phyloP scores from a whole-genome alignment of 805 yeast genomes.

The Ogataea wickerhamii region DNA sequence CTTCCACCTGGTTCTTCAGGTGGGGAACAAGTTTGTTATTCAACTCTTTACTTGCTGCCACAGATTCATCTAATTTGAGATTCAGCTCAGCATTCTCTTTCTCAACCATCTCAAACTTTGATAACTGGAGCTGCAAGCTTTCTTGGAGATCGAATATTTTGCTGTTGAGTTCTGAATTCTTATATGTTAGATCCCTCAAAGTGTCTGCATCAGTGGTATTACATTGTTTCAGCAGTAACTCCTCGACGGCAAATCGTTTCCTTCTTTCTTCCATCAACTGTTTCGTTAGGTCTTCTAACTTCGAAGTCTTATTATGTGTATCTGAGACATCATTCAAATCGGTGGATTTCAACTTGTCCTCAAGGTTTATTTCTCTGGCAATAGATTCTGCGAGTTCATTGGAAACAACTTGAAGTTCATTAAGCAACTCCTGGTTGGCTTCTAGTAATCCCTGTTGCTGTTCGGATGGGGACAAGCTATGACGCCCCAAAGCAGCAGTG shows the following conservation, averaged over 20 bases:
- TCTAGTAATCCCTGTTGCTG: conserved; percentile 62
- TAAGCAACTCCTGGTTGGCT: conserved; percentile 54
- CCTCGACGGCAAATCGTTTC: conserved; percentile 67
- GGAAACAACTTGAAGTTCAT: conserved; percentile 65
- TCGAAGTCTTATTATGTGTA: conserved; percentile 36
- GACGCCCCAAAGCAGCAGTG: too few relatives aligned
- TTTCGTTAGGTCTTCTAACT: conserved; percentile 51
- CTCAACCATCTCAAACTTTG: conserved; percentile 40
- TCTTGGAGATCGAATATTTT: conserved; percentile 49
- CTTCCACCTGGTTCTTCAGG: conserved; percentile 39
- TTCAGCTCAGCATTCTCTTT: conserved; percentile 36
- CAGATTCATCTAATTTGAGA: conserved; percentile 38
- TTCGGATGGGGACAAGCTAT: conserved; percentile 43
- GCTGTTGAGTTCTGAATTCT: conserved; percentile 49
- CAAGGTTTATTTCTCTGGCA: conserved; percentile 62
- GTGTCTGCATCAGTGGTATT: conserved; percentile 46
- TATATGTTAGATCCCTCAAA: conserved; percentile 52
- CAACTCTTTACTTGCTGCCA: conserved; percentile 39
- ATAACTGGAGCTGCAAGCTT: conserved; percentile 41
- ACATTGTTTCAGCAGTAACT: conserved; percentile 49
- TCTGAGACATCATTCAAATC: conserved; percentile 24
- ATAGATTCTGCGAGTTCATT: conserved; percentile 71
- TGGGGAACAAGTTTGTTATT: conserved; percentile 44
- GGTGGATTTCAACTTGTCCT: conserved; percentile 34
- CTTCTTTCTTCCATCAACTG: conserved; percentile 61